Base-by-base conservation (phyloP, 345 rosid genomes). In the Geranium rotundifolium region DNA sequence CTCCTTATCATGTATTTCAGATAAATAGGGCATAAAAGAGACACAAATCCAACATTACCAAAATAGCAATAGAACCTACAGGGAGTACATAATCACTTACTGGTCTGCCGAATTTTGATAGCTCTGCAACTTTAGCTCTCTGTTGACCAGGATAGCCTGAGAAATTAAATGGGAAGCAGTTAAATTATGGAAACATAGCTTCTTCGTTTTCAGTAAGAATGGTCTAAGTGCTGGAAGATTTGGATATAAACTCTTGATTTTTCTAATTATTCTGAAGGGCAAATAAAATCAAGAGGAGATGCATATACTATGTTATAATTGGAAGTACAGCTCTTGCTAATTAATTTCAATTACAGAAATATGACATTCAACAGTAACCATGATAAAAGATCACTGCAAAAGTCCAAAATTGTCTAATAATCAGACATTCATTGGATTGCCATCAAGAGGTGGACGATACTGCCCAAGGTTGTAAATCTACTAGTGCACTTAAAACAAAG, bases 131-230 rank as follows among this genome's bases (percentile, higher is more conserved):
- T 78, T 84, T 88, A 71, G 84, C 92, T 76, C 80, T 85, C 63
- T 79, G 95, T 62, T 76, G 85, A 76, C 97, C 96, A 19, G 96
- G 99, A 54, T 64, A 62, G 58, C 97, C 97, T 90, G 66, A 67
- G 62, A 57, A 34, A 16, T 29, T 29, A 62, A 50, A 63, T 12
- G 41, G 49, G 62, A 69, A 65, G 9, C 12, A 57, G 69, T 56
- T 19, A 69, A 56, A 55, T 23, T 67, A 55, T 50, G 10, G 62
- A 30, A 17, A 15, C 27, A 31, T 17, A 56, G 29, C 46, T 7
- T 29, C 4, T 4, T 15, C 7, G 27, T 17, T 10, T 37, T 37
- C 41, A 65, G 23, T 20, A 10, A 41, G 4, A 37, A 39, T 30
- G 27, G 27, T 23, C 27, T 23, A 23, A 23, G 27, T 19, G 27